Evolutionary conservation across 768 basidiomycete genomes (phyloP).

Genomic region (Tulasnella sp.): DNA sequence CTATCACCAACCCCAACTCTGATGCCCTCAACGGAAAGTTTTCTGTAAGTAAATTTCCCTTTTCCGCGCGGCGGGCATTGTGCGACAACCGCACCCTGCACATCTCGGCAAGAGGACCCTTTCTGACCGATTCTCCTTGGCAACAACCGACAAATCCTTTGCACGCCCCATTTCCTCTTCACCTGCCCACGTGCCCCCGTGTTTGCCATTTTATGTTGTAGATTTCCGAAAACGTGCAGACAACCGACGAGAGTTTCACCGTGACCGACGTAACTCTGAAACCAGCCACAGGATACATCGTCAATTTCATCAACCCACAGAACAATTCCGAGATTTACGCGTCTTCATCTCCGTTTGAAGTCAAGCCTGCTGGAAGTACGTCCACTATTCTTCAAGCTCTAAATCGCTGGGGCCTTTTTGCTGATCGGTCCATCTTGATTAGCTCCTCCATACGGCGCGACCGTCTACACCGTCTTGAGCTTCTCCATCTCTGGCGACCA

Average conservation of each 20-base stretch:
- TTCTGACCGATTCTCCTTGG: background rate
- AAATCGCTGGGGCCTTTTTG: background rate
- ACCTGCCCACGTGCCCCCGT: background rate
- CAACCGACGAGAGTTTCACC: slow-evolving; percentile 23
- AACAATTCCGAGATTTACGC: slow-evolving; percentile 49
- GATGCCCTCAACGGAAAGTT: slow-evolving; percentile 34
- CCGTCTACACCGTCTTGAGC: background rate
- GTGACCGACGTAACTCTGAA: slow-evolving; percentile 34
- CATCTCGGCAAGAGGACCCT: background rate
- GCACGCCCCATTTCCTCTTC: background rate
- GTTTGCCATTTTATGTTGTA: slow-evolving; percentile 16
- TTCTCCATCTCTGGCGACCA: background rate
- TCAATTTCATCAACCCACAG: slow-evolving; percentile 33
- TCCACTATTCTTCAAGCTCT: slow-evolving; percentile 29
- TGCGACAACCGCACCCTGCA: background rate
- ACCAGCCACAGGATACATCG: slow-evolving; percentile 28
- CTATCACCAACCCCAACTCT: slow-evolving; percentile 31
- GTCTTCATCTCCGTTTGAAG: slow-evolving; percentile 47
- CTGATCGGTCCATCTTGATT: background rate
- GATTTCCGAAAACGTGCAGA: slow-evolving; percentile 32
- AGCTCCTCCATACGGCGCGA: slow-evolving; percentile 6
- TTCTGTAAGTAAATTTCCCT: slow-evolving; percentile 22
- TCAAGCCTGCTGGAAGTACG: slow-evolving; percentile 48
- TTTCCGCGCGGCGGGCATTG: background rate
- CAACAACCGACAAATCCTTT: background rate